A percentile compares a stretch with the other conserved stretches of the same genome.
Conservation (phyloP, 805 yeast species). For the Sungouiella blattae region DNA sequence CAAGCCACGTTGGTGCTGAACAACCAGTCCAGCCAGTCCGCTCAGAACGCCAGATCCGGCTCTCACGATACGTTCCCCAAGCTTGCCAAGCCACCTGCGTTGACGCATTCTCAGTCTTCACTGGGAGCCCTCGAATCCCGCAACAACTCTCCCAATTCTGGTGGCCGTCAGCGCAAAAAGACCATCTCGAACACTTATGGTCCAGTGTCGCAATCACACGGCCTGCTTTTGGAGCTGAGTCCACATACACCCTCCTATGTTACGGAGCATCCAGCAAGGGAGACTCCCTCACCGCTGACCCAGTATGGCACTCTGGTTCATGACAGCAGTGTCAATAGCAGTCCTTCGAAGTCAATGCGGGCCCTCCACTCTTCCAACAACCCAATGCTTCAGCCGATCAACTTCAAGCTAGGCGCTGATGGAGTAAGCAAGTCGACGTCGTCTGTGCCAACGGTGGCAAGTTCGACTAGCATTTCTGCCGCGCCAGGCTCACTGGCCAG, state of each 20-base stretch:
- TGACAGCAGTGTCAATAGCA: constrained; percentile 20
- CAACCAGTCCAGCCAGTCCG: neutral
- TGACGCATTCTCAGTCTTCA: constrained; percentile 43
- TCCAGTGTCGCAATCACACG: constrained; percentile 1
- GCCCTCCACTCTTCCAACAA: constrained; percentile 43
- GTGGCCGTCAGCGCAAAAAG: constrained; percentile 31
- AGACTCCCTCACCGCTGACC: constrained; percentile 36
- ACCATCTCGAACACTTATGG: constrained; percentile 36
- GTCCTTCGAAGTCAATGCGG: constrained; percentile 47
- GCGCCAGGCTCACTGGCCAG: neutral
- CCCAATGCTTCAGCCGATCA: constrained; percentile 55
- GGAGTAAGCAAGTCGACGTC: neutral
- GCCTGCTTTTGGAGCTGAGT: constrained; percentile 4
- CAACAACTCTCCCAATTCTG: constrained; percentile 17
- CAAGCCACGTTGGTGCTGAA: neutral
- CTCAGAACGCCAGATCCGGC: constrained; percentile 2
- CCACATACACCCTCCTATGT: constrained; percentile 15
- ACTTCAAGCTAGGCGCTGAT: constrained; percentile 35
- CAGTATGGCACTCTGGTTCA: no score
- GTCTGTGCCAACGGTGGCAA: neutral
- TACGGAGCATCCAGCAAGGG: constrained; percentile 8
- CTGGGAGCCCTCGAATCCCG: constrained; percentile 31
- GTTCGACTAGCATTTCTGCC: neutral
- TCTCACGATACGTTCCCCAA: constrained; percentile 12
- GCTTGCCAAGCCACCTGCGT: constrained; percentile 39